A percentile compares a stretch with the other conserved stretches of the same genome.
phyloP scores from a whole-genome alignment of 768 basidiomycete species.

The Amanita inopinata region DNA sequence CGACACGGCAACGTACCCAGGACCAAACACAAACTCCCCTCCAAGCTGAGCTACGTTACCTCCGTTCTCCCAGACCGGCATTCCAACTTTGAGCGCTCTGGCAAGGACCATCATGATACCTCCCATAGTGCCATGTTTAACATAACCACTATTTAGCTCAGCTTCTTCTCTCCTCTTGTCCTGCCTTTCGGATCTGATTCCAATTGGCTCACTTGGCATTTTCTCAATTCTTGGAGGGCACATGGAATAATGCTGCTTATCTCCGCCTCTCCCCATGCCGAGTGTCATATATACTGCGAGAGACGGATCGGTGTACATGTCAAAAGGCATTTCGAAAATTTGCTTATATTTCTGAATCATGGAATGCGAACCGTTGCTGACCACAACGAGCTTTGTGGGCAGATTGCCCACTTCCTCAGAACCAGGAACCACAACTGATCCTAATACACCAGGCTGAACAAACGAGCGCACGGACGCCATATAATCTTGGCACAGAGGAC shows the following conservation, averaged over 20 bases:
- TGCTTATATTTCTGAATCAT: conserved; percentile 74
- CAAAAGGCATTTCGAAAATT: conserved; percentile 63
- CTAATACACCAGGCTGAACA: conserved; percentile 34
- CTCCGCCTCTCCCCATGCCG: conserved; percentile 48
- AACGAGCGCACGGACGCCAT: conserved; percentile 50
- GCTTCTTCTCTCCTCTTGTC: neutral
- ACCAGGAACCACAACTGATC: conserved; percentile 12
- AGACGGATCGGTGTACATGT: conserved; percentile 73
- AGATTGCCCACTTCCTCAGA: conserved; percentile 9
- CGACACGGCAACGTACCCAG: conserved; percentile 22
- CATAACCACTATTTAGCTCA: conserved; percentile 33
- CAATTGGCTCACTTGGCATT: neutral
- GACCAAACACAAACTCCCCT: conserved; percentile 68
- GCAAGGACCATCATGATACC: conserved; percentile 69
- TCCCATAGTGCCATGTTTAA: conserved; percentile 52
- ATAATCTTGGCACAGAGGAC: conserved; percentile 83
- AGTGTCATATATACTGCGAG: conserved; percentile 59
- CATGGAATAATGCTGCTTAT: conserved; percentile 4
- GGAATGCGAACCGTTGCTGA: conserved; percentile 69
- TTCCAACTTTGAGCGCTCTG: conserved; percentile 59
- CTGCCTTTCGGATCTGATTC: neutral
- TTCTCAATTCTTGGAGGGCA: neutral
- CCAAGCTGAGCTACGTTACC: conserved; percentile 76
- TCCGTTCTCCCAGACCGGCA: conserved; percentile 77
- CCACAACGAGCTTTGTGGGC: conserved; percentile 40